Base-by-base conservation (phyloP, 768 basidiomycete species). In the Glaciozyma martinii region DNA sequence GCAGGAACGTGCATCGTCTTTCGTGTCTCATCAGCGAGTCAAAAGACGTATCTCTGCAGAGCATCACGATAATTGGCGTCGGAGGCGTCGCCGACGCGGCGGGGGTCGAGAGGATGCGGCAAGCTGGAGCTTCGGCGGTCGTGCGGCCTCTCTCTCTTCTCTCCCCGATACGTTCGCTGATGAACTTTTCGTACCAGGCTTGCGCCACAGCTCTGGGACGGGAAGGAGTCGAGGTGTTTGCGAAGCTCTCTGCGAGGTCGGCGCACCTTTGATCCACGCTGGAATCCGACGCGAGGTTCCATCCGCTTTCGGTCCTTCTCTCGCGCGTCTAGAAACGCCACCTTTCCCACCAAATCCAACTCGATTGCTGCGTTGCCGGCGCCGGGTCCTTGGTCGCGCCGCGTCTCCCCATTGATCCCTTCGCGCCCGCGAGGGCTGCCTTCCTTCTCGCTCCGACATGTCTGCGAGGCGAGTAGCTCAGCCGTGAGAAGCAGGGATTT, bases 71-170 rank as follows among this genome's bases (percentile, higher is more conserved):
- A 61, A 82, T 92, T 54, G 90, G 89, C 3, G 85, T 86, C n/a
- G 90, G 90, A 2, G 90, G 90, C 8, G 88, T 90, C 23, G 85
- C 82, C 3, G 81, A 82, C 27, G 76, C 78, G 8, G 85, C 78
- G 27, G 85, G 83, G 3, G 83, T 80, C 18, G 74, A 77, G 59
- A 80, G 90, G 61, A 91, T 91, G 88, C 77, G 78, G n/a, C 78
- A 78, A 54, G 88, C 84, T 15, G 89, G 90, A 5, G 90, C 90
- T 13, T 76, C 78, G 56, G 83, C 85, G 1, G 85, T 92, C 8
- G 65, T 66, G 30, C 13, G 65, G 53, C 19, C 18, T 23, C 10
- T n/a, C 25, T 33, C 18, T 23, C 10, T n/a, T 32, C 46, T 27
- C 21, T 21, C 27, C n/a, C 0, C 18, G 1, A 12, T 27, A 6